These are phyloP conservation scores for Colletotrichum lindemuthianum DNA, from an alignment of 2,329 filamentous ascomycete genomes.

Conservation along the genomic window DNA sequence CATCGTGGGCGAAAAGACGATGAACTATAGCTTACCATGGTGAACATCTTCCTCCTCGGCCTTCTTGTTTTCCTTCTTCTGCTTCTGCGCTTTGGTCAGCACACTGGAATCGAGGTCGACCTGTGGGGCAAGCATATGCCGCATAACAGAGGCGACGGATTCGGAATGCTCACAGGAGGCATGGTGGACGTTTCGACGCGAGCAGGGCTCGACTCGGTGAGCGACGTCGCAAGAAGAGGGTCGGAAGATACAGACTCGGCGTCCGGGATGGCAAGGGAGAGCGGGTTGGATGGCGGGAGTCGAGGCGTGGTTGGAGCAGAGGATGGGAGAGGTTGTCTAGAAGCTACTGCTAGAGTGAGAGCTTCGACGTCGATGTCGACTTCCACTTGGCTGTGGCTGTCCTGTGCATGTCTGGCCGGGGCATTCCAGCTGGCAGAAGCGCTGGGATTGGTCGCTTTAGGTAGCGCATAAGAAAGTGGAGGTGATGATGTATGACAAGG, in stretches of 20 bases:
- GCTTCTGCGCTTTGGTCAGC: slow-evolving; percentile 31
- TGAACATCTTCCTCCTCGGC: slow-evolving; percentile 51
- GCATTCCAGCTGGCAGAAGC: slow-evolving; percentile 23
- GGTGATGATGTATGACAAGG: slow-evolving; percentile 34
- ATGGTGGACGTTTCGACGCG: slow-evolving; percentile 55
- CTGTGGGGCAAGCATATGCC: slow-evolving; percentile 29
- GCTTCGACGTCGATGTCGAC: slow-evolving; percentile 39
- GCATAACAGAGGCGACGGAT: slow-evolving; percentile 28
- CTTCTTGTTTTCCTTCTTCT: slow-evolving; percentile 48
- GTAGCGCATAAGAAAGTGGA: slow-evolving; percentile 30
- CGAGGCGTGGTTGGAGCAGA: slow-evolving; percentile 52
- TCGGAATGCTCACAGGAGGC: slow-evolving; percentile 62
- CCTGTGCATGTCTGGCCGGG: slow-evolving; percentile 29
- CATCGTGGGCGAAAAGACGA: not conserved
- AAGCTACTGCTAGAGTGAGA: slow-evolving; percentile 46
- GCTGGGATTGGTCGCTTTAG: slow-evolving; percentile 24
- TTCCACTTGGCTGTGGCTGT: slow-evolving; percentile 35
- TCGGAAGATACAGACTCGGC: slow-evolving; percentile 43
- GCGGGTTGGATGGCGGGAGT: slow-evolving; percentile 46
- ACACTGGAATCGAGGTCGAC: slow-evolving; percentile 23
- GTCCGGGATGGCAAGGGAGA: slow-evolving; percentile 41
- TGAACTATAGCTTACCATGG: slow-evolving; percentile 46
- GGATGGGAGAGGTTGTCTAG: slow-evolving; percentile 52
- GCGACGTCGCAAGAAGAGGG: slow-evolving; percentile 22
- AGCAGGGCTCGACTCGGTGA: slow-evolving; percentile 34